Evolutionary conservation across 202 grass and related monocot species (phyloP), one percentile per base, ranked within the genome.

Genomic region (Hordeum pubiflorum): DNA sequence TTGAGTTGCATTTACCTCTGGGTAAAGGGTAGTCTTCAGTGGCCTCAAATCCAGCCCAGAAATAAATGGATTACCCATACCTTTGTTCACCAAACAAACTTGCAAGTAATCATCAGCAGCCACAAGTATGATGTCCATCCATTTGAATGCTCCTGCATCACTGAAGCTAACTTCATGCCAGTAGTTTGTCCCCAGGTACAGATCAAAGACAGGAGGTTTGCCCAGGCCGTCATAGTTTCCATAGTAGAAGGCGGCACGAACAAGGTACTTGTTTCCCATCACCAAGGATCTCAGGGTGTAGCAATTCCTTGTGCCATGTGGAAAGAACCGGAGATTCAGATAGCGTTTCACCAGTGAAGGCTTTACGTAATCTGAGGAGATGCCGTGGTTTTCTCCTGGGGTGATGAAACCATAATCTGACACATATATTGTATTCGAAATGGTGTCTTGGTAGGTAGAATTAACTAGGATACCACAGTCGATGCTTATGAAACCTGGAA

Each of bases 401-500:
- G 39, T 75, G 54, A 92, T 32, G 14, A 90, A 92, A 81, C 81
- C 83, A 50, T 83, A 79, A 24, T 97, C 90, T 0, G 93, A 89
- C 4, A 89, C 72, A 59, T 91, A 97, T 44, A 63, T 10, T 21
- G 89, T 59, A 12, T 5, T 80, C 27, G 86, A 87, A 13, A 41
- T 8, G 67, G 21, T 3, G 40, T 91, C 81, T 24, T 75, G 31
- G 40, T 85, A 91, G 7, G 69, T 71, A 18, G 64, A 73, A 22
- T 87, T 89, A 33, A 39, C 62, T 0, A 15, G 29, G 56, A 81
- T 82, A 7, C 87, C 92, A 54, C 87, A 91, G 22, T 91, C 81
- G 0, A 94, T 91, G 82, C 87, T 94, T 68, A 91, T 88, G 50
- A 93, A 93, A 77, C 88, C 86, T 76, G 84, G 76, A 76, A 56